Evolutionary conservation across 129 eudicot species (phyloP).

Genomic region (Centaurea solstitialis): DNA sequence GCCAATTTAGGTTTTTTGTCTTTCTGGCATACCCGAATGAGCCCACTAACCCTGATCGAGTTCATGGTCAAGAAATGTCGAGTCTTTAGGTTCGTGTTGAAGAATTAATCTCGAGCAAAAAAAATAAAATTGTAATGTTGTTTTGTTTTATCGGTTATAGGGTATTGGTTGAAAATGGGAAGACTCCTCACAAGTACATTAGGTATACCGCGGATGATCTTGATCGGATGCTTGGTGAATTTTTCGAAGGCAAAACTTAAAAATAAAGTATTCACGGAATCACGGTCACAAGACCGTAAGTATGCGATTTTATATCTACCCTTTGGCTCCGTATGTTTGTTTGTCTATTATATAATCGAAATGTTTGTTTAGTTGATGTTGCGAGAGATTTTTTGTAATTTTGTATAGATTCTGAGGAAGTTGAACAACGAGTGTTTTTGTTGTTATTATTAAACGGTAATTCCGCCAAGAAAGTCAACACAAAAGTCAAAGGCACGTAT

Average conservation of each 20-base stretch:
- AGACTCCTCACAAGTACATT: slow-evolving; percentile 89
- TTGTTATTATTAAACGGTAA: neutral
- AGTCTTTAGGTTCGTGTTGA: neutral
- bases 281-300: slow-evolving; percentile 17
- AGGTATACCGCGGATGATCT: slow-evolving; percentile 89
- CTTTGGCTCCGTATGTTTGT: neutral
- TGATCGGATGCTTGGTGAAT: slow-evolving; percentile 93
- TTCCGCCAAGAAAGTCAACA: neutral
- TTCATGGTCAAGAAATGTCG: neutral
- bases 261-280: slow-evolving; percentile 46
- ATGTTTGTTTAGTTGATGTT: slow-evolving; percentile 1
- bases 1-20: neutral
- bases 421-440: neutral
- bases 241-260: slow-evolving; percentile 88
- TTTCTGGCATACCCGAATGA: neutral
- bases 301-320: slow-evolving; percentile 5
- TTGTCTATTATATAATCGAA: neutral
- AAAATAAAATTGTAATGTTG: neutral
- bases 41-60: neutral
- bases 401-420: neutral
- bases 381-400: neutral
- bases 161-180: slow-evolving; percentile 85
- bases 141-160: slow-evolving; percentile 37
- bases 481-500: neutral
- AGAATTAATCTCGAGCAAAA: neutral